Evolutionary conservation across 2,329 filamentous ascomycete species (phyloP), one percentile per base, ranked within the genome.

Genomic region (Alternaria consortialis): DNA sequence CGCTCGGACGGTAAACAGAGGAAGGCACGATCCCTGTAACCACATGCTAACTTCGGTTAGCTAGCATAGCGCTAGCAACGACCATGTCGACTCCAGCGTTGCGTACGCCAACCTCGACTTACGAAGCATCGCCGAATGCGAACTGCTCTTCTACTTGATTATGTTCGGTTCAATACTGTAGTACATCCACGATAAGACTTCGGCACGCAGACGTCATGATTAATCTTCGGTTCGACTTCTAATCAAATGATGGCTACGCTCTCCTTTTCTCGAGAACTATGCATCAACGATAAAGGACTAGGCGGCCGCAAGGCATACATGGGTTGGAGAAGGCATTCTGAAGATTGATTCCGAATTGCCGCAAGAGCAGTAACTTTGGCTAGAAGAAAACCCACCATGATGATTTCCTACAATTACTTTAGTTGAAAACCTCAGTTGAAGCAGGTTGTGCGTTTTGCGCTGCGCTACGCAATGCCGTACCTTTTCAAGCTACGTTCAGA

Each of bases 1-100:
- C 42, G 58, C 58, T 58, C 48, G 58, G 58, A 61, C 58, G 25
- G 58, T 61, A 61, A 61, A 61, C 58, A 61, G 34, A 54, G 27
- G 36, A 36, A 61, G 47, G 47, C 54, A 54, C 58, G 47, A 58
- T 51, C 48, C 48, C 54, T 56, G 58, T 44, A 40, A 39, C 31
- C 54, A 48, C 40, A 40, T 39, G 54, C 54, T 53, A 56, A 32
- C 42, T 40, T 39, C 27, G 42, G 42, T 47, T 60, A 47, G 47
- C 36, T 37, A 39, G 31, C n/a, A 27, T 48, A 50, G 44, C 44
- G 37, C 34, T 20, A 50, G 46, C 46, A 50, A 37, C 31, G 46
- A 20, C 32, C 31, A 36, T 34, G 31, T 50, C 42, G 42, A 44
- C 23, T n/a, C 7, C 13, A 36, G 34, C 40, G 40, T 15, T 23